Percentiles rank a stretch among this genome's conserved stretches.
These are phyloP conservation scores for Tarenaya hassleriana DNA, from an alignment of 345 rosid genomes.

Conservation along the genomic window DNA sequence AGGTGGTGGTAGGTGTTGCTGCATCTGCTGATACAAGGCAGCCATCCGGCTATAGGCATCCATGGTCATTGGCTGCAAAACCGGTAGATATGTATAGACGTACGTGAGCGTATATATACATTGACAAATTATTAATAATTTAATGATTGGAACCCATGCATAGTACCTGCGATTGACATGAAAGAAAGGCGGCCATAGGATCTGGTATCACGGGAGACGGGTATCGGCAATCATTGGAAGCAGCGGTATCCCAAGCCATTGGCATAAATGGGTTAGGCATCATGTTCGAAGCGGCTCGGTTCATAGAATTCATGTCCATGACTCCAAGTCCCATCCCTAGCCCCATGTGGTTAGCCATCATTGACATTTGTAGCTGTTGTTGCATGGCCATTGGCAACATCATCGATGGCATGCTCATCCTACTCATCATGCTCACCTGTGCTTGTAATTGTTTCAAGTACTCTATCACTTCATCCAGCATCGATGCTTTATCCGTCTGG, in stretches of 20 bases:
- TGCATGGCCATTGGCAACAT: conserved; percentile 82
- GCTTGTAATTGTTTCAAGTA: conserved; percentile 87
- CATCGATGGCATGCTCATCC: conserved; percentile 69
- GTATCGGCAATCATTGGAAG: conserved; percentile 31
- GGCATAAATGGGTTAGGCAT: conserved; percentile 59
- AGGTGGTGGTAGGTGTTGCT: conserved; percentile 55
- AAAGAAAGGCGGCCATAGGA: conserved; percentile 57
- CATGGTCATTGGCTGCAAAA: conserved; percentile 61
- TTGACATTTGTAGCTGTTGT: conserved; percentile 43
- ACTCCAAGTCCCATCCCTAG: conserved; percentile 59
- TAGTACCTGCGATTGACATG: conserved; percentile 67
- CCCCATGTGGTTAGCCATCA: conserved; percentile 60
- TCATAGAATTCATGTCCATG: conserved; percentile 61
- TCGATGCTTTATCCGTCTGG: conserved; percentile 98
- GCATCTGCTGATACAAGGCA: conserved; percentile 77
- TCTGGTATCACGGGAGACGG: conserved; percentile 46
- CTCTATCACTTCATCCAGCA: conserved; percentile 95
- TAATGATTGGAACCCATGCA: neutral
- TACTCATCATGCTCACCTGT: conserved; percentile 72
- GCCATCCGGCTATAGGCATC: conserved; percentile 77
- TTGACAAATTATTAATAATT: neutral
- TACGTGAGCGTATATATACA: neutral
- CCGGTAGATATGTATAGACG: neutral
- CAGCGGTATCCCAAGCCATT: conserved; percentile 54
- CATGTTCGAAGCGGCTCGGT: conserved; percentile 39